Evolutionary conservation across 768 basidiomycete species (phyloP).

Genomic region (Suillus plorans): DNA sequence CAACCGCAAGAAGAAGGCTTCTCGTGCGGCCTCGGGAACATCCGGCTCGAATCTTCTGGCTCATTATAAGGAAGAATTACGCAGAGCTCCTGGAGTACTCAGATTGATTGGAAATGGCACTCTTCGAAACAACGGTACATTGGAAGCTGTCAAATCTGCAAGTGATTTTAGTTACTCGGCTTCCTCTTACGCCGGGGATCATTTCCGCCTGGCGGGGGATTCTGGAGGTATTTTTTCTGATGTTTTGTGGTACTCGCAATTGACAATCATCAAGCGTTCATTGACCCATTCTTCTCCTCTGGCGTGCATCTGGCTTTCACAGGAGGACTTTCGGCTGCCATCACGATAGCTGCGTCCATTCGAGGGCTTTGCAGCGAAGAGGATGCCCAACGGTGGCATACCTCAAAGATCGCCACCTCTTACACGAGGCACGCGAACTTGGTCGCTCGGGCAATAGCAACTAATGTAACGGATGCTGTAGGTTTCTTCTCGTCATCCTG

Average conservation of each 20-base stretch:
- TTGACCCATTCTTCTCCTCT: constrained; percentile 39
- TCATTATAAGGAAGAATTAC: background rate
- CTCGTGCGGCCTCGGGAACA: background rate
- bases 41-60: background rate
- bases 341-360: constrained; percentile 52
- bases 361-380: constrained; percentile 31
- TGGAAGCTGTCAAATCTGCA: background rate
- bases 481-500: constrained; percentile 66
- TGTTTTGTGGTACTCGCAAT: background rate
- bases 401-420: constrained; percentile 52
- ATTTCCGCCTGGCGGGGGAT: background rate
- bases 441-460: background rate
- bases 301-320: constrained; percentile 65
- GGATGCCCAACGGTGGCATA: constrained; percentile 53
- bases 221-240: background rate
- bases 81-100: background rate
- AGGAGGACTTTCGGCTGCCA: constrained; percentile 57
- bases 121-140: background rate
- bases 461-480: background rate
- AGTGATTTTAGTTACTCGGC: background rate
- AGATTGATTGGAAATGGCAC: background rate
- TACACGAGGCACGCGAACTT: constrained; percentile 48
- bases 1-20: background rate
- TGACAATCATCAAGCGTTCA: background rate
- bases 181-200: background rate